phyloP scores from a whole-genome alignment of 345 rosid genomes.

The Conringia planisiliqua region DNA sequence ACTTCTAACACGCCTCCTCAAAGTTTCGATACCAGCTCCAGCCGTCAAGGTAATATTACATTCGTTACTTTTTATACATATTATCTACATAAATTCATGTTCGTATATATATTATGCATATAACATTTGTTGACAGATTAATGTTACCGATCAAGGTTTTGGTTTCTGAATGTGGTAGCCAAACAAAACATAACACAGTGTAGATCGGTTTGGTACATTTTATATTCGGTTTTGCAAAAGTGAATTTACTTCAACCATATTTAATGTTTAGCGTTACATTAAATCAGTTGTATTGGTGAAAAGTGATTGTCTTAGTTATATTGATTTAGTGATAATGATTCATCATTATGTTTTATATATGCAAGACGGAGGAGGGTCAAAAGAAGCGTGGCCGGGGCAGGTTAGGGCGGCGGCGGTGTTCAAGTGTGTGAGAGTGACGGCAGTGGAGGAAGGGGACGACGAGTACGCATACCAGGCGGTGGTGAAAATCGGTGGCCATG shows the following conservation, averaged over 20 bases:
- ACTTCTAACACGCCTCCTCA: conserved; percentile 89
- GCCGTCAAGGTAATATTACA: conserved; percentile 64
- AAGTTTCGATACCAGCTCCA: conserved; percentile 88
- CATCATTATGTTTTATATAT: neutral
- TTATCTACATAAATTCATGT: conserved; percentile 10
- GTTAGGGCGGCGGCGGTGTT: conserved; percentile 86
- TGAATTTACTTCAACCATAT: neutral
- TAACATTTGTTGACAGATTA: neutral
- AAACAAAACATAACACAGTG: neutral
- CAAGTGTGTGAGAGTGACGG: conserved; percentile 92
- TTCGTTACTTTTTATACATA: neutral
- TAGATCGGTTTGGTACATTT: neutral
- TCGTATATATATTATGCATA: neutral
- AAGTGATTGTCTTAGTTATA: neutral
- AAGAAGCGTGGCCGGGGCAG: conserved; percentile 71
- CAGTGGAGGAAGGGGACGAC: conserved; percentile 86
- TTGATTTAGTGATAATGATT: neutral
- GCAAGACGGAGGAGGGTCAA: conserved; percentile 54
- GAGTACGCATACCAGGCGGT: conserved; percentile 91
- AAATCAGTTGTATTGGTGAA: neutral
- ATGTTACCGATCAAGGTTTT: neutral
- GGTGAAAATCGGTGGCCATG: conserved; percentile 86
- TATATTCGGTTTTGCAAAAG: neutral
- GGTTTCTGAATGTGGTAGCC: neutral
- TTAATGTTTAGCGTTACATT: neutral